Conservation (phyloP, 2,329 filamentous ascomycete genomes). For the Aureobasidium lini region DNA sequence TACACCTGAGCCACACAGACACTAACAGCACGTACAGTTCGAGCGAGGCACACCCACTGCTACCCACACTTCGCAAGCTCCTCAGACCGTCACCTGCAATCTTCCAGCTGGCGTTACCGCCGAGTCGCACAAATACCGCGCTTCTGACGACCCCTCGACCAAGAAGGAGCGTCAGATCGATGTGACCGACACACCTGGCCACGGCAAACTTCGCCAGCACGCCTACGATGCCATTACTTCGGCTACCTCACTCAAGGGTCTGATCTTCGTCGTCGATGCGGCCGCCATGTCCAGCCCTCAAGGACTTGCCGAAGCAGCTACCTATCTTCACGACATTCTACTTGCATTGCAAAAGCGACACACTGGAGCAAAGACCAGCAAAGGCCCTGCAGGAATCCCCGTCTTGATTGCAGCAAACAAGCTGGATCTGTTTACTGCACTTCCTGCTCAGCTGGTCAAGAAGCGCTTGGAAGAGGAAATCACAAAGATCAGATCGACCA, state of each 20-base stretch:
- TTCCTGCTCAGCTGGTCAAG: conserved; percentile 71
- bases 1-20: neutral
- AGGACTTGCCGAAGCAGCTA: conserved; percentile 63
- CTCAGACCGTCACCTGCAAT: conserved; percentile 48
- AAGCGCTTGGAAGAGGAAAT: conserved; percentile 73
- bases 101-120: conserved; percentile 47
- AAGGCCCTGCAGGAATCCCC: conserved; percentile 54
- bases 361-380: conserved; percentile 48
- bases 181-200: conserved; percentile 84
- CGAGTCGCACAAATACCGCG: conserved; percentile 57
- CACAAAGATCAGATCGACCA: conserved; percentile 65
- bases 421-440: conserved; percentile 85
- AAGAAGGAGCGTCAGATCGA: conserved; percentile 60
- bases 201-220: conserved; percentile 80
- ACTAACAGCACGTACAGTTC: conserved; percentile 27
- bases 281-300: conserved; percentile 29
- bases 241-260: conserved; percentile 53
- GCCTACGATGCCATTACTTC: conserved; percentile 49
- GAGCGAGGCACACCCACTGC: conserved; percentile 48
- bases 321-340: conserved; percentile 85
- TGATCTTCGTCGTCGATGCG: conserved; percentile 87
- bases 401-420: conserved; percentile 91
- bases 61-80: conserved; percentile 58
- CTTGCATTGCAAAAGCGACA: conserved; percentile 70
- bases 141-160: conserved; percentile 54